Conservation (phyloP, 768 basidiomycete genomes). For the Infundibulicybe gibba region DNA sequence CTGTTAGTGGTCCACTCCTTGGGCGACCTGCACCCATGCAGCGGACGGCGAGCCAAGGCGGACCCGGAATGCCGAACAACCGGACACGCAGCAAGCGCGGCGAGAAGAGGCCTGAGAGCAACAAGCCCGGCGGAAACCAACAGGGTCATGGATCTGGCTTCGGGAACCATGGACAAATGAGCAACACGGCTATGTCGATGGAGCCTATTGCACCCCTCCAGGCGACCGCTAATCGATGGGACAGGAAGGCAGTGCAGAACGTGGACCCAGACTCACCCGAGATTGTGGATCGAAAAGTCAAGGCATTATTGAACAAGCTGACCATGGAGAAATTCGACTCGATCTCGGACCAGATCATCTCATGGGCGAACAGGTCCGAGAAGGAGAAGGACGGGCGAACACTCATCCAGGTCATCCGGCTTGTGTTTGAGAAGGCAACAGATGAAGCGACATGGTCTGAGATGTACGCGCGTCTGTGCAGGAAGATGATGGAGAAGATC, state of each 20-base stretch:
- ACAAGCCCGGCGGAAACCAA: constrained; percentile 34
- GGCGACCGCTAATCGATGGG: constrained; percentile 82
- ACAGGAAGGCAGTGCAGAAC: constrained; percentile 40
- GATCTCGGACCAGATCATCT: constrained; percentile 92
- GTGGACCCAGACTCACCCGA: constrained; percentile 72
- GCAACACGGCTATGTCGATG: constrained; percentile 22
- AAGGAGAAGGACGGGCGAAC: constrained; percentile 92
- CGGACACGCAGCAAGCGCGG: constrained; percentile 83
- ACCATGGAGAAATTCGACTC: constrained; percentile 97
- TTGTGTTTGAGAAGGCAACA: constrained; percentile 96
- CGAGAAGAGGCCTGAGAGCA: constrained; percentile 62
- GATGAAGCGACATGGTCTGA: constrained; percentile 95
- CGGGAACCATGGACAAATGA: constrained; percentile 24
- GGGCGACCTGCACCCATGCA: constrained; percentile 58
- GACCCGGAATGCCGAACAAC: constrained; percentile 48
- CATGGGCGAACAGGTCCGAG: constrained; percentile 92
- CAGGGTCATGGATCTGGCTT: constrained; percentile 34
- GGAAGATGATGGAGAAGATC: constrained; percentile 95
- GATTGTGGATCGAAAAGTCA: constrained; percentile 91
- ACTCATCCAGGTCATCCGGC: constrained; percentile 91
- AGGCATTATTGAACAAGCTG: constrained; percentile 87
- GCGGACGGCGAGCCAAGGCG: constrained; percentile 66
- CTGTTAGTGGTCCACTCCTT: constrained; percentile 51
- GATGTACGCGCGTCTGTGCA: constrained; percentile 95
- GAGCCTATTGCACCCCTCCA: constrained; percentile 81